Evolutionary conservation across 1,284 basidiomycete genomes (phyloP).

Genomic region (Blastosporella zonata): DNA sequence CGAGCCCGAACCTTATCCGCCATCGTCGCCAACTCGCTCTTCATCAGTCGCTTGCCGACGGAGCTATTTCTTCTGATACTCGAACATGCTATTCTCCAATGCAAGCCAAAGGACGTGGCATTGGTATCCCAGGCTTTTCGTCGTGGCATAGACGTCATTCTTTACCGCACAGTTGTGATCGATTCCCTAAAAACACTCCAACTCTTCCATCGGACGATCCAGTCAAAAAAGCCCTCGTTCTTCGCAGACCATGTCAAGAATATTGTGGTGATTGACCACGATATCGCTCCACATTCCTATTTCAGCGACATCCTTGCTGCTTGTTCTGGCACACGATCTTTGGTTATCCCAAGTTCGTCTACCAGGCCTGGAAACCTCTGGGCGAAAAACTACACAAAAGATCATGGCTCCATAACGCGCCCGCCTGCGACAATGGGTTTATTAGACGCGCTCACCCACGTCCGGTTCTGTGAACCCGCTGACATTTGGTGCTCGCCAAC

Average conservation of each 20-base stretch:
- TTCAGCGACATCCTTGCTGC: slow-evolving; percentile 27
- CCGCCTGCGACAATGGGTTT: slow-evolving; percentile 3
- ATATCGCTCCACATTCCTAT: slow-evolving; percentile 14
- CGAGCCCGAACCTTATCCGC: slow-evolving; percentile 29
- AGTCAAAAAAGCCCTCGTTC: slow-evolving; percentile 27
- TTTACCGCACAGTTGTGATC: slow-evolving; percentile 36
- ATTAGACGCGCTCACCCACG: slow-evolving; percentile 31
- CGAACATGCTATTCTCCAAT: slow-evolving; percentile 27
- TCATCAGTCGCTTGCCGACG: slow-evolving; percentile 26
- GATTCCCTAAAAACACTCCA: slow-evolving; percentile 26
- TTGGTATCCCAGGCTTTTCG: slow-evolving; percentile 29
- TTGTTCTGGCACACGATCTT: slow-evolving; percentile 27
- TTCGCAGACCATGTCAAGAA: slow-evolving; percentile 33
- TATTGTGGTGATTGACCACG: slow-evolving; percentile 29
- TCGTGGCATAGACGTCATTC: slow-evolving; percentile 28
- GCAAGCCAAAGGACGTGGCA: slow-evolving; percentile 27
- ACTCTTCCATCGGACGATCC: slow-evolving; percentile 36
- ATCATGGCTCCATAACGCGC: slow-evolving; percentile 20
- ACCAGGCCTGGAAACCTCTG: slow-evolving; percentile 19
- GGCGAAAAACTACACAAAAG: slow-evolving; percentile 6
- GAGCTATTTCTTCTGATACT: slow-evolving; percentile 35
- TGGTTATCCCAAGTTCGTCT: slow-evolving; percentile 27
- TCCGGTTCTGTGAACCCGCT: slow-evolving; percentile 39
- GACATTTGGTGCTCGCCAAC: slow-evolving; percentile 35
- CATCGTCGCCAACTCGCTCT: slow-evolving; percentile 22